Base-by-base conservation (phyloP, 2,329 filamentous ascomycete genomes). In the Venturia asperata region DNA sequence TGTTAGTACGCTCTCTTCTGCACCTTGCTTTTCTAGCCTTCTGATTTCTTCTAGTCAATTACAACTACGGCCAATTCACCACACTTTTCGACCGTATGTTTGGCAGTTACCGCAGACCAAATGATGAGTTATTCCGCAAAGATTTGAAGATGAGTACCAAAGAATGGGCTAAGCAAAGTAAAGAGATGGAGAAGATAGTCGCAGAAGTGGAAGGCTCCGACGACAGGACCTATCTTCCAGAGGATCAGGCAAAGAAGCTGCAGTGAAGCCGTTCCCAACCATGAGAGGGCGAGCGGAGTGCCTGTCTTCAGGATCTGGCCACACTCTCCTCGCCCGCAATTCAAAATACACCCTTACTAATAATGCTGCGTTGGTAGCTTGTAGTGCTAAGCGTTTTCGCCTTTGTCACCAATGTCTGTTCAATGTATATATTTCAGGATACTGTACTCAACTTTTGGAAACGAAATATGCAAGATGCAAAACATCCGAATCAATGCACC, bases 11-110 rank as follows among this genome's bases (percentile, higher is more conserved):
- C n/a, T 5, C 24, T 56, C 34, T 47, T 41, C 62, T 24, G 15
- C 2, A 49, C n/a, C 3, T 19, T 11, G 19, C 7, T 39, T 34
- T 13, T 42, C 1, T 5, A 39, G 19, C 10, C 0, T n/a, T 55
- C 55, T 65, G 24, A 64, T 3, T 7, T 27, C 5, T 13, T 6
- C 24, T 39, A 64, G 90, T 90, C 81, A 89, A 90, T 79, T 91
- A 90, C 82, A 97, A 96, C 79, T 97, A 96, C 72, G 92, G 92
- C 66, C 92, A 97, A 76, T 97, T 92, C 79, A 94, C 91, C 19
- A 96, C 92, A 0, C 80, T 94, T 24, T 96, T 92, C 89, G 92
- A 97, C 76, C 87, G 92, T 64, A 77, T 96, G 24, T 90, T 91
- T 64, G 89, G 89, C 66, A 95, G 89, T 73, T 97, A 96, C 80